Conservation (phyloP, 345 rosid genomes). For the Brassica carinata region DNA sequence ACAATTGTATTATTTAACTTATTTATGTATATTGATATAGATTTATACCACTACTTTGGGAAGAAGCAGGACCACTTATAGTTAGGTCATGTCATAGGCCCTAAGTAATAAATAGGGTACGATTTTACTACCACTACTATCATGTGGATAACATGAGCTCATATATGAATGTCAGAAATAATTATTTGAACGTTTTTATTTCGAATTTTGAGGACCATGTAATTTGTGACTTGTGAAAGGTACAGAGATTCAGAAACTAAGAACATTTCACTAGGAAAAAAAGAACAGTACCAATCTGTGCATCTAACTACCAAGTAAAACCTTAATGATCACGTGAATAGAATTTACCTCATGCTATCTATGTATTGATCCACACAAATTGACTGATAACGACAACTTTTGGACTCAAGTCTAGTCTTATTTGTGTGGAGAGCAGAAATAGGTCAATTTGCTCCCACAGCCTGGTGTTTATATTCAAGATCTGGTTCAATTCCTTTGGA, state of each 20-base stretch:
- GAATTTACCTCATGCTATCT: not conserved
- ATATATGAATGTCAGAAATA: not conserved
- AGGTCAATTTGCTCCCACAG: not conserved
- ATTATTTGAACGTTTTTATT: not conserved
- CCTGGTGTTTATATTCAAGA: not conserved
- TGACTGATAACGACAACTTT: not conserved
- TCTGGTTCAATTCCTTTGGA: not conserved
- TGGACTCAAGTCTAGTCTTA: not conserved
- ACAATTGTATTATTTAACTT: not conserved
- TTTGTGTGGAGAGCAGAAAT: not conserved
- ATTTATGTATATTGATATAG: not conserved
- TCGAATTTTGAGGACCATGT: conserved; percentile 14
- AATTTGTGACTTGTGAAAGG: not conserved
- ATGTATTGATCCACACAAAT: not conserved
- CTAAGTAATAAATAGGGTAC: not conserved
- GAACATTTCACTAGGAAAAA: conserved; percentile 21
- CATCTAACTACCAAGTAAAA: not conserved
- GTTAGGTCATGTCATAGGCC: not conserved
- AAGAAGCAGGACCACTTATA: conserved; percentile 17
- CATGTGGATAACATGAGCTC: not conserved
- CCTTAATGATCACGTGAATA: not conserved
- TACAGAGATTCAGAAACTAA: not conserved
- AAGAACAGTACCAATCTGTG: not conserved
- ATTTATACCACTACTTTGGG: not conserved
- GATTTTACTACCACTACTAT: not conserved